Conservation (phyloP, 1,284 basidiomycete genomes). For the Anthracocystis walkeri region DNA sequence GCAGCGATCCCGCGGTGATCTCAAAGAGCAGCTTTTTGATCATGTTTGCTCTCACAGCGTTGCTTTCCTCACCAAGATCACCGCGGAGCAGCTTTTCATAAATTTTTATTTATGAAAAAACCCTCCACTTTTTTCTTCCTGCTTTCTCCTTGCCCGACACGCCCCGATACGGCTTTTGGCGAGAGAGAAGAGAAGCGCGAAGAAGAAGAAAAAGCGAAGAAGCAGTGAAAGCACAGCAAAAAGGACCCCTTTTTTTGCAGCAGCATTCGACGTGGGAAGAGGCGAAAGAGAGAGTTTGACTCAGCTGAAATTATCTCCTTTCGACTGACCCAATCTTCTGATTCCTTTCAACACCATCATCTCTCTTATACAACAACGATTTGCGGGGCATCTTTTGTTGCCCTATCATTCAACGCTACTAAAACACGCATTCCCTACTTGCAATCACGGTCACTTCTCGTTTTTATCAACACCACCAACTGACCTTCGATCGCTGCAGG, state of each 20-base stretch:
- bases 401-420: background rate
- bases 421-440: background rate
- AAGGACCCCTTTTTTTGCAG: slow-evolving; percentile 4
- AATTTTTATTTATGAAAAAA: background rate
- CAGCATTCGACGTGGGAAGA: background rate
- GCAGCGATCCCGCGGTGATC: slow-evolving; percentile 2
- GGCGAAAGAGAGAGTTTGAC: background rate
- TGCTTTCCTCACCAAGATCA: background rate
- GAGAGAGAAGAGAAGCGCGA: background rate
- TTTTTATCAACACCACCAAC: background rate
- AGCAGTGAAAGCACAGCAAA: background rate
- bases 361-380: background rate
- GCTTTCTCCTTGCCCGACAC: slow-evolving; percentile 10
- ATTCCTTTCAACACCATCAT: background rate
- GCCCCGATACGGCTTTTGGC: slow-evolving; percentile 14
- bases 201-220: slow-evolving; percentile 8
- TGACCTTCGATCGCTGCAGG: slow-evolving; percentile 11
- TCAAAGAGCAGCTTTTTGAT: too few species aligned
- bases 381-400: background rate
- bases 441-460: slow-evolving; percentile 14
- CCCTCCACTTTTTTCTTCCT: slow-evolving; percentile 9
- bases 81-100: slow-evolving; percentile 3
- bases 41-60: background rate
- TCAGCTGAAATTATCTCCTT: slow-evolving; percentile 1
- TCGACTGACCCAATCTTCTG: background rate